Conservation (phyloP, 805 yeast species). For the Starmerella lactis-condensi region DNA sequence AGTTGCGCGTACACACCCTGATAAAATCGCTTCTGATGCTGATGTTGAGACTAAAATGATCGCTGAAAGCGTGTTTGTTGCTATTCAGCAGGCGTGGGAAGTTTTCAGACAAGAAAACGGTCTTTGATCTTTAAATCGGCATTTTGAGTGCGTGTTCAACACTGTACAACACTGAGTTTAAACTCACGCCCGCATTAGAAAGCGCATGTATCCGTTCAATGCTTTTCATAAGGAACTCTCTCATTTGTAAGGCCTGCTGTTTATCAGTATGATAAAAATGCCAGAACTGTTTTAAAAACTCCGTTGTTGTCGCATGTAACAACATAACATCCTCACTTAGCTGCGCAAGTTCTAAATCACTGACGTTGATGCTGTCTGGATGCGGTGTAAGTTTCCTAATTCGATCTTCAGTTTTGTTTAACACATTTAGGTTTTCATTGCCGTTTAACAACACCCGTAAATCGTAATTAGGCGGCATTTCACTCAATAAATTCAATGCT, state of each 20-base stretch:
- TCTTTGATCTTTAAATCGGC: conserved; percentile 6
- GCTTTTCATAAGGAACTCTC: conserved; percentile 8
- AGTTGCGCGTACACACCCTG: conserved; percentile 64
- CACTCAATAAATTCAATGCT: neutral
- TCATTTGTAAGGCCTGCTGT: conserved; percentile 23
- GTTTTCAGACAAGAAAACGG: conserved; percentile 32
- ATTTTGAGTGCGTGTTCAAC: conserved; percentile 7
- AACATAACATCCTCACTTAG: conserved; percentile 28
- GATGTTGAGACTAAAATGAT: conserved; percentile 58
- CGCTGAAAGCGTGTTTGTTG: conserved; percentile 72
- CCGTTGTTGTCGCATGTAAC: conserved; percentile 55
- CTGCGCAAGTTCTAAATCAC: conserved; percentile 1
- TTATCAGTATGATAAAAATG: conserved; percentile 7
- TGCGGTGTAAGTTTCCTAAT: conserved; percentile 10
- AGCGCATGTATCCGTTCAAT: conserved; percentile 11
- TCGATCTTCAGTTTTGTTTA: conserved; percentile 5
- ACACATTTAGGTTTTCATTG: conserved; percentile 6
- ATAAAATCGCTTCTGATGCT: conserved; percentile 46
- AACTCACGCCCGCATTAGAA: conserved; percentile 1
- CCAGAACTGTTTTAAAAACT: conserved; percentile 64
- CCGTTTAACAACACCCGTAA: conserved; percentile 48
- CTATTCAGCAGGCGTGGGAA: conserved; percentile 82
- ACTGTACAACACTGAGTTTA: conserved; percentile 7
- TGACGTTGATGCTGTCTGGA: neutral
- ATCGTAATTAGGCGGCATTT: conserved; percentile 29